Base-by-base conservation (phyloP, 169 alveolate genomes). In the Plasmodium chabaudi region DNA sequence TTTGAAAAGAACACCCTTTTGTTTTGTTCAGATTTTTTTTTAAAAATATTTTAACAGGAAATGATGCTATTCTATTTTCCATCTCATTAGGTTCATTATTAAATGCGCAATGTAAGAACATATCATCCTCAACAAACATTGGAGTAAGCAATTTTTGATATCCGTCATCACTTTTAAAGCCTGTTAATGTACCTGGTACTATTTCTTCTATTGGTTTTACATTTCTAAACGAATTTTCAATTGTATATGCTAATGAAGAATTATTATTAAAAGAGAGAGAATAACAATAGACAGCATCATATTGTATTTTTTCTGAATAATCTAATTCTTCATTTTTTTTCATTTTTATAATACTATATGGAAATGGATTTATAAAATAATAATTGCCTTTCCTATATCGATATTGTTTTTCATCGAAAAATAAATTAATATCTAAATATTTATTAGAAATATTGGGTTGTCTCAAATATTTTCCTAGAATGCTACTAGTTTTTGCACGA, bases 1-100 rank as follows among this genome's bases (percentile, higher is more conserved):
- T 71, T 56, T 82, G 90, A 69, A 82, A 82, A 9, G 90, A 82
- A 51, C 90, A 82, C 9, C 90, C 90, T 68, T 69, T 65, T 25
- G 84, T 82, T 25, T 82, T 65, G 53, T 44, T 68, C 6, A 42
- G 15, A 44, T 67, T 82, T 82, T 64, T 77, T 23, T 39, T 77
- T 13, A 77, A 77, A 64, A 9, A 63, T 19, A 77, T 77, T 13
- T 77, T 77, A n/a, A 77, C 34, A 4, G 88, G 75, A 69, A 63
- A 77, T 3, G 88, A 49, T 15, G 19, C 59, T 17, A 1, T 19
- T 49, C 2, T 56, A 49, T 49, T 34, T 7, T 9, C 39, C 6
- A 44, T 75, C 27, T 27, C 2, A 61, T 12, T 19, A 2, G 12
- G 1, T 23, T 65, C 75, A 51, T 46, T 63, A 15, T 55, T 17